Base-by-base conservation (phyloP, 2,329 filamentous ascomycete genomes). In the Pseudogymnoascus sp. region DNA sequence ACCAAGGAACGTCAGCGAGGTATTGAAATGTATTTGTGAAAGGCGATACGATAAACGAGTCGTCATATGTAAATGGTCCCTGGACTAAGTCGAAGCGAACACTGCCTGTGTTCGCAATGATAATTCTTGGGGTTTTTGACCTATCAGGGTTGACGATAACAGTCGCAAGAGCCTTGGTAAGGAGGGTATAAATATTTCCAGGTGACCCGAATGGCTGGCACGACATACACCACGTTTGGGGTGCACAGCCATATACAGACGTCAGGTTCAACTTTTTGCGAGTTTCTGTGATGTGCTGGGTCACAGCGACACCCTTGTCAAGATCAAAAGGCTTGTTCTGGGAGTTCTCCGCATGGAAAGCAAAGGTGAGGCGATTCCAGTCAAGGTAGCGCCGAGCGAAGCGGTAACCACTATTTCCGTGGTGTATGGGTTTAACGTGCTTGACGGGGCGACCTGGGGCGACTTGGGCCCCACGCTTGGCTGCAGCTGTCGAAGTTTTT, bases 61-160 rank as follows among this genome's bases (percentile, higher is more conserved):
- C 88, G 72, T 99, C 94, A 39, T 86, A 85, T 0, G 94, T 97
- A 71, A 97, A 97, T 0, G 87, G 79, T 0, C 94, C 94, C 73
- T 93, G 86, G 80, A 97, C 96, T 64, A 99, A 89, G 73, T 99
- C 94, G 74, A 97, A 99, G 48, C 94, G 89, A 67, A 99, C 86
- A 3, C 89, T 90, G 27, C 94, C 94, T 0, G 90, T 96, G 74
- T 99, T 99, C 62, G 89, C 80, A 59, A 97, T 84, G 31, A 87
- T 86, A 9, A 97, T 76, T 5, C 84, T 82, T 8, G 91, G 81
- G 40, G 82, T 79, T 62, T 86, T 80, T 10, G 80, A 77, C 2
- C 87, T 80, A 31, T 79, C 76, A 35, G 81, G 70, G 62, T 85
- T 86, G 62, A 78, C 75, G 0, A 87, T 77, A 45, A 83, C 82